Base-by-base conservation (phyloP, 163 green algal species). In the Scenedesmus sp. region DNA sequence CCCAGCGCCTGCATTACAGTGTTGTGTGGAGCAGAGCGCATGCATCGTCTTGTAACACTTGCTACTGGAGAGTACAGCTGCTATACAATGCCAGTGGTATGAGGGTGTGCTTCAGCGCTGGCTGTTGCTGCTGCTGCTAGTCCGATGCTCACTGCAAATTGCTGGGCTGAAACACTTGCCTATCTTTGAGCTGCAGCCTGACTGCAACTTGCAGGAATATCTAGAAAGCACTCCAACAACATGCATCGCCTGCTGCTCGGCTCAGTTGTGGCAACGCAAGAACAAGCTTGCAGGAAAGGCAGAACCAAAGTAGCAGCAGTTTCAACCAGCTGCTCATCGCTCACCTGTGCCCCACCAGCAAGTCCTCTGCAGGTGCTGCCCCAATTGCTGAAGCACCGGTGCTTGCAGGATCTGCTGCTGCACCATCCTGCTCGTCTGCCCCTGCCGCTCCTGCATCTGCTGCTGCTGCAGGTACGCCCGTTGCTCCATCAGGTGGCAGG, bases 1-100 rank as follows among this genome's bases (percentile, higher is more conserved):
- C 87, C 87, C 87, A 91, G 15, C 87, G 87, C 87, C 87, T 91
- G 87, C 87, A 91, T 3, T 2, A 67, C n/a, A 57, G 26, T 18
- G 67, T 9, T 12, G 74, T 64, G 59, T 64, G 34, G 34, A 46
- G 34, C 34, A 46, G 34, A 46, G 34, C 9, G 59, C 59, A 2
- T 64, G 59, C 59, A 64, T 64, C 59, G 59, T 64, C 59, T 8
- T 64, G 59, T 10, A 64, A 10, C 59, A 64, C 7, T 73, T 5
- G 10, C 3, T 73, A 18, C 23, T 20, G 9, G 10, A 73, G 64
- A 23, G 10, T 73, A 13, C 64, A 23, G 64, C 20, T 73, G 67
- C 18, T 18, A 9, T 77, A 77, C 67, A 77, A 20, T 46, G 2
- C 3, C 67, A 34, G 7, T 4, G 13, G 26, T 5, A 20, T 5